phyloP scores from a whole-genome alignment of 345 rosid species.

The Pistacia atlantica region DNA sequence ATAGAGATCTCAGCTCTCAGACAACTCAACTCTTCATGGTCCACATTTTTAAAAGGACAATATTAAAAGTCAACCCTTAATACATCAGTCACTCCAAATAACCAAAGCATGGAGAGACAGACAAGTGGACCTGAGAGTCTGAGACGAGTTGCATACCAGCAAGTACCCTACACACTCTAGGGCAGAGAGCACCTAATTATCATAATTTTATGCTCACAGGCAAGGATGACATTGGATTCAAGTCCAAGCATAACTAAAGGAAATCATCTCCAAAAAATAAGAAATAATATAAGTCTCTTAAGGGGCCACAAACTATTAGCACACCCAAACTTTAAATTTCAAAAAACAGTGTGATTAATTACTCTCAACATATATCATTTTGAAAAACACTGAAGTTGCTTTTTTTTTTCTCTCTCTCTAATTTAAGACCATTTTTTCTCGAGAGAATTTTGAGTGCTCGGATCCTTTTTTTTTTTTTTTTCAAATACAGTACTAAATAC shows the following conservation, averaged over 20 bases:
- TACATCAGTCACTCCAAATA: not conserved
- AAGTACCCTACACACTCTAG: not conserved
- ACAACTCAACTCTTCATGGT: not conserved
- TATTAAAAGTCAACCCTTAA: not conserved
- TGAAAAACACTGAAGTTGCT: not conserved
- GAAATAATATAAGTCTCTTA: not conserved
- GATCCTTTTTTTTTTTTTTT: too few species aligned
- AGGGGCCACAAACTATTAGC: not conserved
- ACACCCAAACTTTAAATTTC: conserved; percentile 6
- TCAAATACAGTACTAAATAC: too few species aligned
- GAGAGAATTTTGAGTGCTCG: too few species aligned
- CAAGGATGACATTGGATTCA: not conserved
- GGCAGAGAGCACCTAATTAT: not conserved
- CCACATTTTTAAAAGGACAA: not conserved
- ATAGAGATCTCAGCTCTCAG: not conserved
- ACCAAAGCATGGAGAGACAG: not conserved
- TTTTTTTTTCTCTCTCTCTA: too few species aligned
- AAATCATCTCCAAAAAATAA: not conserved
- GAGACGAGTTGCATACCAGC: not conserved
- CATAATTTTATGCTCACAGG: not conserved
- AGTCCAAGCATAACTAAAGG: not conserved
- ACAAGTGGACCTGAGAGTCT: not conserved
- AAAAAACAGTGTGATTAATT: not conserved
- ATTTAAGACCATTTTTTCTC: too few species aligned
- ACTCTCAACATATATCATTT: not conserved